Base-by-base conservation (phyloP, 1,284 basidiomycete species). In the Microbotryum scabiosae region DNA sequence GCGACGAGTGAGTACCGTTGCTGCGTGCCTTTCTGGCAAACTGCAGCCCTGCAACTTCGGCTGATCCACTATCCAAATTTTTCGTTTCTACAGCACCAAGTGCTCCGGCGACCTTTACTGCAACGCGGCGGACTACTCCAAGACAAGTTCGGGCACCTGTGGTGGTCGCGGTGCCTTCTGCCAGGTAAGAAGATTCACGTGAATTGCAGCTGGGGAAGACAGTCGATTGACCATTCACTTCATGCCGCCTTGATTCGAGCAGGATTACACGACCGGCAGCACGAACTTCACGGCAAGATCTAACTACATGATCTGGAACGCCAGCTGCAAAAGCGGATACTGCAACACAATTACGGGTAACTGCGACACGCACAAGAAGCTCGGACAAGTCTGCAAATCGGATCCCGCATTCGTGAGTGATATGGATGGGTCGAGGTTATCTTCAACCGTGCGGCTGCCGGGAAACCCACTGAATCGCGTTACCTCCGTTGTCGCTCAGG, bases 321-420 rank as follows among this genome's bases (percentile, higher is more conserved):
- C 14, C 36, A 41, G 36, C 25, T 28, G 51, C 51, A 23, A 14
- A 32, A 28, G 25, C 32, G 51, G 51, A 12, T 51, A 51, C 26
- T 51, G 51, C 51, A 51, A 51, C 30, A 51, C 51, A 6, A 12
- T 51, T 25, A 51, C 51, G 20, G 51, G 51, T 25, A 51, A 51
- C 16, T 51, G 51, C 32, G 51, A 51, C 26, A 30, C n/a, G 21
- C 51, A 51, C 32, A 30, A 30, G 20, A 30, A n/a, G 20, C 25
- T 28, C 14, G 51, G 51, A n/a, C 25, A 51, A 8, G 51, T 28
- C 32, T 51, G 51, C 51, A 28, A 25, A 30, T 51, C 51, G 16
- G 51, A 51, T 28, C 2, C 51, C n/a, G 32, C 23, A n/a, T 51
- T 28, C 25, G 51, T 51, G 20, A 51, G 51, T 32, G n/a, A 25